A percentile compares a stretch with the other conserved stretches of the same genome.
phyloP scores from a whole-genome alignment of 495 filamentous ascomycete species.

The Annulohypoxylon maeteangense region DNA sequence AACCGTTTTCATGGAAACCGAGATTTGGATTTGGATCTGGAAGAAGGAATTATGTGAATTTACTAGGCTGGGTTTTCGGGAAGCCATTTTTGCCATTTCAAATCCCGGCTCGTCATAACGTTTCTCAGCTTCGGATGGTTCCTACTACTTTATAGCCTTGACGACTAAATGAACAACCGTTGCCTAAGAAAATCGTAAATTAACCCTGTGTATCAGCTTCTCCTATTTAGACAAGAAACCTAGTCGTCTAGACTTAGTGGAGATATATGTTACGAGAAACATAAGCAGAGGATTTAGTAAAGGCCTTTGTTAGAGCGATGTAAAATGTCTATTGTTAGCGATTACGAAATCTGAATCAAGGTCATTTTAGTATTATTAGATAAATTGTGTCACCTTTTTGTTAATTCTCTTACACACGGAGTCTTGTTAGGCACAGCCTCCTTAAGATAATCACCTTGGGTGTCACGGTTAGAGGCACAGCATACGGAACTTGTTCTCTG shows the following conservation, averaged over 20 bases:
- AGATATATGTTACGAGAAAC: slow-evolving; percentile 21
- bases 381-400: not conserved
- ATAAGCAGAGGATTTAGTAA: slow-evolving; percentile 2
- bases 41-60: not conserved
- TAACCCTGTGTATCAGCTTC: not conserved
- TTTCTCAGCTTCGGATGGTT: not conserved
- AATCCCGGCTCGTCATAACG: not conserved
- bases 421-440: not conserved
- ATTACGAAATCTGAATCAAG: slow-evolving; percentile 5
- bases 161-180: not conserved
- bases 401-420: not conserved
- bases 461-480: slow-evolving; percentile 8
- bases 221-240: not conserved
- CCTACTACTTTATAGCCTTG: not conserved
- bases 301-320: not conserved
- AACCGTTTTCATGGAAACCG: not conserved
- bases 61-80: not conserved
- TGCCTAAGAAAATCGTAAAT: not conserved
- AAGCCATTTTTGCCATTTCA: not conserved
- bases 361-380: not conserved
- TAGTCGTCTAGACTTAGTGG: not conserved
- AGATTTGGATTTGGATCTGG: not conserved
- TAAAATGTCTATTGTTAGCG: not conserved
- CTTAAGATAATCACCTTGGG: not conserved
- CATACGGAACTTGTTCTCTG: not conserved